These are phyloP conservation scores for Lolium perenne DNA, from an alignment of 176 grass and related monocot species.

Conservation along the genomic window DNA sequence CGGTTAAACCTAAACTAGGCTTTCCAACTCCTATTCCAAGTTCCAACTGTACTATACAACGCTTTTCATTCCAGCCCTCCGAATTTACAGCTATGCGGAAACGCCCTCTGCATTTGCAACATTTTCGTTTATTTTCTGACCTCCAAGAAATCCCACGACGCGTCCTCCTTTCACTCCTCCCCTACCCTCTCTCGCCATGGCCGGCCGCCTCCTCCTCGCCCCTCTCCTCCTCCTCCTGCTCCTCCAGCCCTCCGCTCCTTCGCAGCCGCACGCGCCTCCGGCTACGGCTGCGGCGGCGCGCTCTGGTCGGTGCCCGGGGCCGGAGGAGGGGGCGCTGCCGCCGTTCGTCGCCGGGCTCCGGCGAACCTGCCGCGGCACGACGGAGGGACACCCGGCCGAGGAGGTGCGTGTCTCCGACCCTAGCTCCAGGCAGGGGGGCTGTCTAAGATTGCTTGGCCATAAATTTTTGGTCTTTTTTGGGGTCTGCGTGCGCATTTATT, in stretches of 20 bases:
- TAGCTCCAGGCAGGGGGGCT: neutral
- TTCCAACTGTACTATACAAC: neutral
- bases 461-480: constrained; percentile 35
- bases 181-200: constrained; percentile 40
- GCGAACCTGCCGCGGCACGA: constrained; percentile 37
- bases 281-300: neutral
- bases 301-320: constrained; percentile 31
- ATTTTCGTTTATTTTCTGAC: neutral
- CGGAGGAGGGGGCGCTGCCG: constrained; percentile 26
- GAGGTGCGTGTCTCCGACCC: constrained; percentile 43
- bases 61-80: neutral
- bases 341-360: constrained; percentile 49
- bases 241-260: neutral
- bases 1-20: neutral
- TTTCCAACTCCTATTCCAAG: constrained; percentile 9
- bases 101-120: neutral
- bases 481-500: neutral
- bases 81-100: neutral
- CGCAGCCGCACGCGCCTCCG: neutral
- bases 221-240: constrained; percentile 21
- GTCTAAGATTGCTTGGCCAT: neutral
- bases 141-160: constrained; percentile 46
- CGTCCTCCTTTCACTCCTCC: constrained; percentile 6
- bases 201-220: constrained; percentile 35
- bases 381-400: constrained; percentile 35